These are phyloP conservation scores for Moniliophthora roreri DNA, from an alignment of 1,284 basidiomycete species.

Conservation along the genomic window DNA sequence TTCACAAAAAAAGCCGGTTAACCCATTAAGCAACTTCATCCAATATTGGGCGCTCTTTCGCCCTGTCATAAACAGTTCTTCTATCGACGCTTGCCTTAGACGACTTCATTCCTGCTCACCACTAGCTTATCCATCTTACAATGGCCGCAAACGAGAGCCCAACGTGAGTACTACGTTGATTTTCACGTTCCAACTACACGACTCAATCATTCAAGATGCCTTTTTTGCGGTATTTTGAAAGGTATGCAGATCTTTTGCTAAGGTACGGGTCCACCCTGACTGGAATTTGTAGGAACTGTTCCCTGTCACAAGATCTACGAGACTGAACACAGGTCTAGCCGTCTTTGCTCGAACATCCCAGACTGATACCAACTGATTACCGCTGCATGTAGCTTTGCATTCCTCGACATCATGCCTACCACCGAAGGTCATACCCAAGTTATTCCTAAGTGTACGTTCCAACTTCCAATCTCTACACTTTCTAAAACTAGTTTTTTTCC, in stretches of 20 bases:
- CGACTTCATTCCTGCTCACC: no score
- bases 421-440: constrained; percentile 43
- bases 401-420: constrained; percentile 39
- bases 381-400: constrained; percentile 29
- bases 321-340: constrained; percentile 33
- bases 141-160: no score
- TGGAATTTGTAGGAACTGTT: constrained; percentile 31
- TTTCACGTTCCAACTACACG: no score
- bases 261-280: no score
- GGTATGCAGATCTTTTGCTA: not conserved
- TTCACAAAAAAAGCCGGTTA: no score
- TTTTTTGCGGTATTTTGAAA: constrained; percentile 12
- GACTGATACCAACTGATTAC: not conserved
- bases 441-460: constrained; percentile 40
- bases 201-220: no score
- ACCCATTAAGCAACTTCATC: no score
- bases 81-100: no score
- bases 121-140: no score
- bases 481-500: not conserved
- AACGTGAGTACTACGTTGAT: no score
- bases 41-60: no score
- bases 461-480: not conserved
- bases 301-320: constrained; percentile 41
- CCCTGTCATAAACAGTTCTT: no score
- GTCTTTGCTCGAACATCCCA: not conserved